Percentiles rank a stretch among this genome's conserved stretches.
Conservation (phyloP, 176 grass and related monocot species). For the Thalia dealbata region DNA sequence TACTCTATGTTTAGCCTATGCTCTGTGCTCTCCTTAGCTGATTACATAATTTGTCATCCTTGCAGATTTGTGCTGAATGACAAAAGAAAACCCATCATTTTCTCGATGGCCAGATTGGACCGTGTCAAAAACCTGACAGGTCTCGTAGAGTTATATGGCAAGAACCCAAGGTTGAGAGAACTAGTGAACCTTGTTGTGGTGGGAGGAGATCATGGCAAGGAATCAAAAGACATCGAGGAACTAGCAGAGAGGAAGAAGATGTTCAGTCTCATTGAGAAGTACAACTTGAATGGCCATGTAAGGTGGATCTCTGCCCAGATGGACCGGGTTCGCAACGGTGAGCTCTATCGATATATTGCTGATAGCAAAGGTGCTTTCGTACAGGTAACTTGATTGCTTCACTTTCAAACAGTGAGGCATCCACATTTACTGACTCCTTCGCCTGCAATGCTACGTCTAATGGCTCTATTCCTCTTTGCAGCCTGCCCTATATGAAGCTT, state of each 20-base stretch:
- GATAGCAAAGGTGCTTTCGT: slow-evolving; percentile 88
- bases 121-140: slow-evolving; percentile 94
- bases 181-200: slow-evolving; percentile 92
- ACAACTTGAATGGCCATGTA: slow-evolving; percentile 83
- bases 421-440: not conserved
- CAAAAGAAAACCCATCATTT: slow-evolving; percentile 83
- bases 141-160: slow-evolving; percentile 92
- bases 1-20: not conserved
- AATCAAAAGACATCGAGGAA: slow-evolving; percentile 92
- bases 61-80: slow-evolving; percentile 75
- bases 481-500: slow-evolving; percentile 91
- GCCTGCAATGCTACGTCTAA: not conserved
- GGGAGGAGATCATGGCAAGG: slow-evolving; percentile 86
- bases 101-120: slow-evolving; percentile 98
- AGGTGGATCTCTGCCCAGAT: slow-evolving; percentile 98
- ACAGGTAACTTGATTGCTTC: slow-evolving; percentile 35
- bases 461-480: slow-evolving; percentile 11
- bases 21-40: not conserved
- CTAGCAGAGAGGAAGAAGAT: slow-evolving; percentile 89
- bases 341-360: slow-evolving; percentile 83
- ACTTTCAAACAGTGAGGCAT: not conserved
- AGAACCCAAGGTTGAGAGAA: slow-evolving; percentile 59
- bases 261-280: slow-evolving; percentile 79
- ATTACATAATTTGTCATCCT: slow-evolving; percentile 1
- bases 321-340: slow-evolving; percentile 71